Evolutionary conservation across 1,139 yeast species (phyloP).

Genomic region (Candida anutae): DNA sequence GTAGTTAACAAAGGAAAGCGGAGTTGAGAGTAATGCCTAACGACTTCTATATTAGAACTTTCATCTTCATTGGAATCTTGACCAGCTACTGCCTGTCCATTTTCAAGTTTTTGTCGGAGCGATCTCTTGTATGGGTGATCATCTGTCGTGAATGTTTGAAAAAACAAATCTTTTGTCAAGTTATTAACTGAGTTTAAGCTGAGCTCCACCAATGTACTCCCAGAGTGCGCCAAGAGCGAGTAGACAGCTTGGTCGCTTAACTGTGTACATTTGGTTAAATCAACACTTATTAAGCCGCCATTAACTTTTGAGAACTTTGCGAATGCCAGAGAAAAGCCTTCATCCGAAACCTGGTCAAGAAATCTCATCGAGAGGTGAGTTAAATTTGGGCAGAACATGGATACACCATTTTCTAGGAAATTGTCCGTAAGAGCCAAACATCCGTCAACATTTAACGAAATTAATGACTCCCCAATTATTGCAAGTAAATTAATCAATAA

Average conservation of each 20-base stretch:
- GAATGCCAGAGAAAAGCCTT: slow-evolving; percentile 55
- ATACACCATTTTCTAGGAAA: slow-evolving; percentile 50
- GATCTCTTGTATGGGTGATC: slow-evolving; percentile 23
- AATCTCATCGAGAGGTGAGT: slow-evolving; percentile 44
- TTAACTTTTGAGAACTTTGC: slow-evolving; percentile 33
- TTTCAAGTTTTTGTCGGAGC: slow-evolving; percentile 18
- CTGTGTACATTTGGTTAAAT: slow-evolving; percentile 57
- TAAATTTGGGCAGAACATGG: slow-evolving; percentile 48
- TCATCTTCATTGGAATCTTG: slow-evolving; percentile 4
- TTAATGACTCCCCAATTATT: slow-evolving; percentile 54
- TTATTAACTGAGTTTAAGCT: slow-evolving; percentile 62
- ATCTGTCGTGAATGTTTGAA: slow-evolving; percentile 33
- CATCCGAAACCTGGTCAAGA: slow-evolving; percentile 59
- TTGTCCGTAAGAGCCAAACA: slow-evolving; percentile 66
- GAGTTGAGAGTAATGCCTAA: slow-evolving; percentile 11
- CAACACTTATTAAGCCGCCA: slow-evolving; percentile 55
- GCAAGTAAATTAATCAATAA: slow-evolving; percentile 55
- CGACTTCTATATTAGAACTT: not conserved
- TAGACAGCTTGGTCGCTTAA: slow-evolving; percentile 56
- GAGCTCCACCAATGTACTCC: slow-evolving; percentile 56
- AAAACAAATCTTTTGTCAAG: slow-evolving; percentile 44
- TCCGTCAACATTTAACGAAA: slow-evolving; percentile 57
- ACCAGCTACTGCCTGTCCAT: slow-evolving; percentile 4
- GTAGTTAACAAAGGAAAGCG: slow-evolving; percentile 49
- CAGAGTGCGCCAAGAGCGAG: slow-evolving; percentile 58